Percentiles rank a stretch among this genome's conserved stretches.
These are phyloP conservation scores for Zalaria sp. DNA, from an alignment of 2,329 filamentous ascomycete species.

Conservation along the genomic window DNA sequence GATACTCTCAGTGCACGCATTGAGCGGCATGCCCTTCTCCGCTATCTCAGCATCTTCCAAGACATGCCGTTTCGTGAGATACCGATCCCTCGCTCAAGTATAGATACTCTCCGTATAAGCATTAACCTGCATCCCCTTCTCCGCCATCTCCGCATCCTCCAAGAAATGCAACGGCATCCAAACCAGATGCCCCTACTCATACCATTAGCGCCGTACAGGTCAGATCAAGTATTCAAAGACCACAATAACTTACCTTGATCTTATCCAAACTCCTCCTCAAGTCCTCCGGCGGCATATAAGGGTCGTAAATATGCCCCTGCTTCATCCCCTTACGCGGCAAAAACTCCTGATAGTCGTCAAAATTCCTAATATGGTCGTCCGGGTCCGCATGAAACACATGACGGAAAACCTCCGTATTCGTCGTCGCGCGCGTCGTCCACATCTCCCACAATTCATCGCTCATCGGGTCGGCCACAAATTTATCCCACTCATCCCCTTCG, in stretches of 20 bases:
- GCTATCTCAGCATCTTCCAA: constrained; percentile 76
- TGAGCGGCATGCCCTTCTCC: constrained; percentile 74
- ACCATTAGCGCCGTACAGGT: constrained; percentile 15
- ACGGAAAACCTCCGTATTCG: constrained; percentile 62
- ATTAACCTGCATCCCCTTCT: constrained; percentile 77
- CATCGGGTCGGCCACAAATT: constrained; percentile 46
- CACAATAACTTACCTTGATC: too few relatives aligned
- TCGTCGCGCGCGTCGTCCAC: constrained; percentile 56
- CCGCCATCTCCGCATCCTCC: constrained; percentile 74
- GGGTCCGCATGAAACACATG: constrained; percentile 79
- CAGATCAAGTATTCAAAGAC: too few relatives aligned
- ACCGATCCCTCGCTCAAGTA: too few relatives aligned
- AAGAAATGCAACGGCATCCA: constrained; percentile 92
- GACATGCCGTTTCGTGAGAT: too few relatives aligned
- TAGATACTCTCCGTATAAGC: constrained; percentile 77
- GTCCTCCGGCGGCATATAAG: constrained; percentile 57
- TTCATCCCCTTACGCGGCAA: constrained; percentile 44
- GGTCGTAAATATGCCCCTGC: constrained; percentile 76
- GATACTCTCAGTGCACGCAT: constrained; percentile 74
- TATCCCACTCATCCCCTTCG: constrained; percentile 50
- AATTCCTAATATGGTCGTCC: constrained; percentile 77
- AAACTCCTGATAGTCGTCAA: constrained; percentile 79
- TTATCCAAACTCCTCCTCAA: constrained; percentile 62
- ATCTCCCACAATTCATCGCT: constrained; percentile 43
- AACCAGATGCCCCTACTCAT: constrained; percentile 80